Evolutionary conservation across 169 alveolate species (phyloP).

Genomic region (Cryptosporidium sp.): DNA sequence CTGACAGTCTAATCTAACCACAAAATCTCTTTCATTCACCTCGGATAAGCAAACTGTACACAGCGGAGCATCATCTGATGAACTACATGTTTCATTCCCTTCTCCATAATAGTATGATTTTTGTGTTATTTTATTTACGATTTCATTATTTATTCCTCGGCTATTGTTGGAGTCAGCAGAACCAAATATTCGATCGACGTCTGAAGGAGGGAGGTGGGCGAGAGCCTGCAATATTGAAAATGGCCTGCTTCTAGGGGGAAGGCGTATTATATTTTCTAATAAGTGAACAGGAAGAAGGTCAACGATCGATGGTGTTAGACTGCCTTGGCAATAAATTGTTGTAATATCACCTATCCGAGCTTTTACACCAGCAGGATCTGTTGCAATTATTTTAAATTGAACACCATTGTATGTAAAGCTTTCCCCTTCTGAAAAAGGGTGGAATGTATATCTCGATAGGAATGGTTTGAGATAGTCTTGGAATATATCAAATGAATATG

Average conservation of each 20-base stretch:
- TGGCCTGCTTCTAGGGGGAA: constrained; percentile 81
- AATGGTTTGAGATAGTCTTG: constrained; percentile 80
- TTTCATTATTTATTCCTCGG: constrained; percentile 53
- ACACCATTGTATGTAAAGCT: constrained; percentile 81
- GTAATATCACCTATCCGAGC: constrained; percentile 80
- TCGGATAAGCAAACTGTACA: constrained; percentile 80
- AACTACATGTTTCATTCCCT: background rate
- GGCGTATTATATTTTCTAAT: constrained; percentile 75
- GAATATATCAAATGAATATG: constrained; percentile 78
- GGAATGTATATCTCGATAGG: constrained; percentile 78
- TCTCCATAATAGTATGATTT: constrained; percentile 31
- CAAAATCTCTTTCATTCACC: constrained; percentile 76
- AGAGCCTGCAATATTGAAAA: constrained; percentile 79
- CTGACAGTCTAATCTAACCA: constrained; percentile 77
- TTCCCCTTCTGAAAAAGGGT: constrained; percentile 79
- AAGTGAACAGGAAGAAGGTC: constrained; percentile 79
- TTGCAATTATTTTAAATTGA: constrained; percentile 81
- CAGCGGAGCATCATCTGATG: constrained; percentile 77
- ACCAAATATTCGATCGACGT: constrained; percentile 79
- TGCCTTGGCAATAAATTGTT: constrained; percentile 78
- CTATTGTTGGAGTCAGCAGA: constrained; percentile 77
- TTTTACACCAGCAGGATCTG: constrained; percentile 78
- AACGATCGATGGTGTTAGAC: constrained; percentile 79
- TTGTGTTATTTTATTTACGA: constrained; percentile 33
- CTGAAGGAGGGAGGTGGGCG: constrained; percentile 80